These are phyloP conservation scores for Calonectria hawksworthii DNA, from an alignment of 2,329 filamentous ascomycete species.

Conservation along the genomic window DNA sequence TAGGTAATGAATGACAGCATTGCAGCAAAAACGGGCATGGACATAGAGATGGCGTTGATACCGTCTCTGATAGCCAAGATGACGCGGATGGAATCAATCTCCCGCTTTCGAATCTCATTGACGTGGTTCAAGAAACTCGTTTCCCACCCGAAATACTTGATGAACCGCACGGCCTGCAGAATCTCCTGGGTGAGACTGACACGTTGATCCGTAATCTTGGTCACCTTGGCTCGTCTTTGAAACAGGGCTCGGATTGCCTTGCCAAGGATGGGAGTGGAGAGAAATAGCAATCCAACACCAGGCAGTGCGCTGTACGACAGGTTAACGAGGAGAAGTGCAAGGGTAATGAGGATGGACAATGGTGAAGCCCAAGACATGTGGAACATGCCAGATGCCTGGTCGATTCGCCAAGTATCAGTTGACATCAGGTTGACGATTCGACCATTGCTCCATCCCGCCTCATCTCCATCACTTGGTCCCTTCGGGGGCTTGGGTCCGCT, in stretches of 20 bases:
- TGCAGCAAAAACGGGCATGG: slow-evolving; percentile 10
- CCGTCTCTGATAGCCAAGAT: slow-evolving; percentile 7
- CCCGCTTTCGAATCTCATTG: not conserved
- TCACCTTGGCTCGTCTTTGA: slow-evolving; percentile 4
- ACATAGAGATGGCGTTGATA: slow-evolving; percentile 12
- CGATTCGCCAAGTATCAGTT: slow-evolving; percentile 19
- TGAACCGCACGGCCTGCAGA: slow-evolving; percentile 3
- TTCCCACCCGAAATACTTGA: slow-evolving; percentile 20
- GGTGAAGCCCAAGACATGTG: slow-evolving; percentile 18
- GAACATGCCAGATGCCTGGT: slow-evolving; percentile 21
- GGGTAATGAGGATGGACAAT: slow-evolving; percentile 4
- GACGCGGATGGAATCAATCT: slow-evolving; percentile 12
- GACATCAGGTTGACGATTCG: slow-evolving; percentile 24
- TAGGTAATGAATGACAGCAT: slow-evolving; percentile 22
- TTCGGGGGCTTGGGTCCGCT: not conserved
- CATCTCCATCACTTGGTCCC: not conserved
- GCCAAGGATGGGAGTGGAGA: slow-evolving; percentile 7
- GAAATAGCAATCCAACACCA: slow-evolving; percentile 12
- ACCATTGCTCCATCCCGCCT: slow-evolving; percentile 7
- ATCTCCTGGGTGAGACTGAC: slow-evolving; percentile 17
- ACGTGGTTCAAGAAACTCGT: slow-evolving; percentile 6
- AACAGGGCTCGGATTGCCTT: slow-evolving; percentile 1
- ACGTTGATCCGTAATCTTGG: slow-evolving; percentile 10
- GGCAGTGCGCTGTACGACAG: slow-evolving; percentile 21
- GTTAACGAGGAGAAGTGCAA: slow-evolving; percentile 19